Conservation (phyloP, 2,329 filamentous ascomycete genomes). For the Karstenula rhodostoma region DNA sequence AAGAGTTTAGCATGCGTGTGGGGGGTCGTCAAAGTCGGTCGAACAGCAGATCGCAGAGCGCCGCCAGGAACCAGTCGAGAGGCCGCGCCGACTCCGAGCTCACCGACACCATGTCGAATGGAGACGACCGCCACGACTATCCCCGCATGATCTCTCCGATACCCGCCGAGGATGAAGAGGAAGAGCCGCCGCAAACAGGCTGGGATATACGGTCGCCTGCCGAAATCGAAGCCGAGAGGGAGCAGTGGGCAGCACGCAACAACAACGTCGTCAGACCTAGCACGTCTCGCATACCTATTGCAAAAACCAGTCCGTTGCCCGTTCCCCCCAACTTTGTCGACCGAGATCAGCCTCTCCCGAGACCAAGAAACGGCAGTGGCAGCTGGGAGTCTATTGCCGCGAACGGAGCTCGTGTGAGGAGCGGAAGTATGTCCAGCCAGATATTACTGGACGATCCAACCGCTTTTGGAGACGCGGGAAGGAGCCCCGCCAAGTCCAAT, state of each 20-base stretch:
- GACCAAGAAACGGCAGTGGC: constrained; percentile 65
- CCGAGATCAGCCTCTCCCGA: constrained; percentile 72
- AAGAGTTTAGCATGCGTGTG: constrained; percentile 75
- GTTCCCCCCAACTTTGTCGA: constrained; percentile 77
- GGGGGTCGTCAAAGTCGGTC: constrained; percentile 55
- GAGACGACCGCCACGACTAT: constrained; percentile 39
- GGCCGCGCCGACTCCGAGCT: constrained; percentile 45
- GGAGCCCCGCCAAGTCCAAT: constrained; percentile 30
- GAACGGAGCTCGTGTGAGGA: constrained; percentile 72
- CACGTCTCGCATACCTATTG: constrained; percentile 84
- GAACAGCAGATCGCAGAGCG: constrained; percentile 48
- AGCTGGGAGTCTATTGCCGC: constrained; percentile 66
- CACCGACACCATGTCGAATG: constrained; percentile 30
- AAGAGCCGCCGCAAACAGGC: constrained; percentile 33
- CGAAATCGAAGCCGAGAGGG: constrained; percentile 70
- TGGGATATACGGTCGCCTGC: constrained; percentile 82
- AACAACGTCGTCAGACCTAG: constrained; percentile 62
- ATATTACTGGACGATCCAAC: constrained; percentile 59
- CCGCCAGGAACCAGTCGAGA: constrained; percentile 31
- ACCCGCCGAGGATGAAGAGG: constrained; percentile 56
- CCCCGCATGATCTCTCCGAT: constrained; percentile 47
- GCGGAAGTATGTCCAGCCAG: constrained; percentile 68
- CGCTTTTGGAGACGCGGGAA: constrained; percentile 32
- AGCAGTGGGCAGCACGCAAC: constrained; percentile 52
- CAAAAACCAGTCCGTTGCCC: constrained; percentile 79